These are phyloP conservation scores for Termitomyces sp. DNA, from an alignment of 1,284 basidiomycete species.

Conservation along the genomic window DNA sequence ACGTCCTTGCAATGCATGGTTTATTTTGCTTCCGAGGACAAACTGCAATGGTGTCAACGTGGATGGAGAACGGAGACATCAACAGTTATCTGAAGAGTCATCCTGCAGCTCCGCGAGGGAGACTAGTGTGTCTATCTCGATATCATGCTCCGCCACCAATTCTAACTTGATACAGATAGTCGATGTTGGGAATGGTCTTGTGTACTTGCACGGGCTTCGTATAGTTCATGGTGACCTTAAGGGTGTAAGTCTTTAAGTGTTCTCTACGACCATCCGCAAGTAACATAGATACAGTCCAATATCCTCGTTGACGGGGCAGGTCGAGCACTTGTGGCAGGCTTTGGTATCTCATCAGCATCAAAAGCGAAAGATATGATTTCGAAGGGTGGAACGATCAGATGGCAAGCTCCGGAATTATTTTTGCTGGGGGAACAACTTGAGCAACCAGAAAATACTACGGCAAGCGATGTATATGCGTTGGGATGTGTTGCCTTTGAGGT, in stretches of 20 bases:
- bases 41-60: conserved; percentile 18
- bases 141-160: background rate
- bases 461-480: conserved; percentile 16
- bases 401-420: conserved; percentile 1
- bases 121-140: background rate
- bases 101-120: background rate
- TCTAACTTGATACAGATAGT: background rate
- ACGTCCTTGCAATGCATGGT: conserved; percentile 22
- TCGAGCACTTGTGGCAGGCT: conserved; percentile 19
- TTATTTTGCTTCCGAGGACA: conserved; percentile 10
- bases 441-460: conserved; percentile 18
- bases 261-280: background rate
- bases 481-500: conserved; percentile 13
- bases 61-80: conserved; percentile 21
- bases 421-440: conserved; percentile 5
- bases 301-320: conserved; percentile 14
- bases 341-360: conserved; percentile 14
- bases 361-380: conserved; percentile 4
- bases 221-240: conserved; percentile 14
- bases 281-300: conserved; percentile 10
- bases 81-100: conserved; percentile 13
- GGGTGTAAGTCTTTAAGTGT: conserved; percentile 14
- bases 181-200: conserved; percentile 20
- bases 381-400: background rate
- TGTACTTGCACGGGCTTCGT: conserved; percentile 17